Percentiles rank a stretch among this genome's conserved stretches.
Evolutionary conservation across 1,284 basidiomycete genomes (phyloP).

Genomic region (Pyrrhoderma noxium): DNA sequence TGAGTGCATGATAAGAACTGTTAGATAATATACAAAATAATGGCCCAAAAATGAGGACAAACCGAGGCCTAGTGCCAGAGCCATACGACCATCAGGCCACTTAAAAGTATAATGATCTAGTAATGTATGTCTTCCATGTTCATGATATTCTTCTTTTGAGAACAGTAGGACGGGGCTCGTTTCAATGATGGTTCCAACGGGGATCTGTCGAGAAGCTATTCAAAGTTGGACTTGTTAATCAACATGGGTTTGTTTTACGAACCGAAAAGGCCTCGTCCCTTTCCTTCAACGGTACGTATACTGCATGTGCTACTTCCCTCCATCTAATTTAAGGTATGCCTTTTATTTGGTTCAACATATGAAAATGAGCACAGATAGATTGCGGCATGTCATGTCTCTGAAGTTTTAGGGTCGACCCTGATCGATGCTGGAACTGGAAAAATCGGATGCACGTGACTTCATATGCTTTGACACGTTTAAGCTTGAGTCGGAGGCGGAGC

Average conservation of each 20-base stretch:
- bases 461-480: no score
- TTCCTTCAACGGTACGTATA: constrained; percentile 34
- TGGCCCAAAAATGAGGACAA: constrained; percentile 22
- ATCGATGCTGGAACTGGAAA: no score
- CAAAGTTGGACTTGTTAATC: neutral
- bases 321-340: neutral
- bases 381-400: no score
- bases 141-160: constrained; percentile 61
- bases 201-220: constrained; percentile 51
- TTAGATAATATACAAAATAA: neutral
- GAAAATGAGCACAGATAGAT: no score
- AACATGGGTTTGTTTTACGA: constrained; percentile 14
- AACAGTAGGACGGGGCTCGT: constrained; percentile 84
- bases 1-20: constrained; percentile 25
- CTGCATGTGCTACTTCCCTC: constrained; percentile 22
- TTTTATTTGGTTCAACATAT: neutral
- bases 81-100: constrained; percentile 78
- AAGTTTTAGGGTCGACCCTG: no score
- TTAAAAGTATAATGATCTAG: constrained; percentile 84
- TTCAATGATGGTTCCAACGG: constrained; percentile 66
- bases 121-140: constrained; percentile 61
- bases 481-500: no score
- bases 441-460: no score
- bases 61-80: constrained; percentile 84
- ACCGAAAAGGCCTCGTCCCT: constrained; percentile 65